Base-by-base conservation (phyloP, 352 stramenopile genomes). In the Thalassiosira exigua region DNA sequence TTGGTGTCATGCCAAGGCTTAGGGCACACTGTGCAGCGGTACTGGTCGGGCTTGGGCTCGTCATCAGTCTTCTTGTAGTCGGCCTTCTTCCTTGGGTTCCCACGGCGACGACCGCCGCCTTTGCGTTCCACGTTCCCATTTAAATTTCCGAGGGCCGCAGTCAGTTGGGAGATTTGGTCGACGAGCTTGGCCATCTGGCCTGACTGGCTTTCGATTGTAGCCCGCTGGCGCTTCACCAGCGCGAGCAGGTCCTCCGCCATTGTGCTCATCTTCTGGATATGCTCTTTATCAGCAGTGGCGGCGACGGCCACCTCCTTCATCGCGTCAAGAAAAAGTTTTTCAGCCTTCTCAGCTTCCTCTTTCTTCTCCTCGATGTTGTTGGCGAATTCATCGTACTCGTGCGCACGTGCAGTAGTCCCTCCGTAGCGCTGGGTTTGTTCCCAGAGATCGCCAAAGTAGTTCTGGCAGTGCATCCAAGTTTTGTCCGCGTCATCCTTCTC, bases 221-320 rank as follows among this genome's bases (percentile, higher is more conserved):
- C 7, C 7, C 7, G 36, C 7, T 14, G 36, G 36, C 36, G 7
- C 14, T 44, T 14, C 7, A 14, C 14, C 7, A 14, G 14, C 36
- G 36, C 14, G 7, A 44, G 7, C 7, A 44, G 7, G 7, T 44
- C 7, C 36, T 7, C 36, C 36, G 14, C 7, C 36, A 14, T 7
- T 14, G 7, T 14, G 7, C 14, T 44, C 36, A 14, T 44, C 17
- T 65, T n/a, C 19, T 50, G 56, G n/a, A 59, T 59, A 21, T 59
- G 51, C 9, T 59, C 24, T 59, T 59, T 59, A 29, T 59, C 51
- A 17, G 27, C 56, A n/a, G 32, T 65, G 5, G 56, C 56, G 11
- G 56, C 30, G 26, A 65, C 4, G 29, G 29, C 17, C 26, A 62
- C 24, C 29, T 62, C 27, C 4, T 17, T 17, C 2, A 62, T n/a